Evolutionary conservation across 345 rosid genomes (phyloP), one percentile per base, ranked within the genome.

Genomic region (Erodium maritimum): DNA sequence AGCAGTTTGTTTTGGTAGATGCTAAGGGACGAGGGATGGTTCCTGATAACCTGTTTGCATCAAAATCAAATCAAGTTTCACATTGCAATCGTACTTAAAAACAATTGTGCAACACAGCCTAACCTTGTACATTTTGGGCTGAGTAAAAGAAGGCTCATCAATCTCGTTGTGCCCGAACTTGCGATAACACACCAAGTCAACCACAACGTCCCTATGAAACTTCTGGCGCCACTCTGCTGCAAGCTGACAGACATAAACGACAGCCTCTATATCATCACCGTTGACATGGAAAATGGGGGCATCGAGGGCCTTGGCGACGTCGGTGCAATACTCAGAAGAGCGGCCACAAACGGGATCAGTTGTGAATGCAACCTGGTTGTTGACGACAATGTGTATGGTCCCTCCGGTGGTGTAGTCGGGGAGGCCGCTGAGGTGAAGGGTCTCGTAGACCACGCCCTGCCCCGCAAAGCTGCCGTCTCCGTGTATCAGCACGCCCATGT

Each of bases 381-480:
- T 29, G 37, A 29, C 37, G 37, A 29, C 37, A 29, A 29, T 29
- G 37, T 29, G 37, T 6, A 29, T 29, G 5, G 75, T 71, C 17
- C 75, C 75, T 37, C 75, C 75, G 56, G 75, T 67, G 2, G 65
- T 50, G 58, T 71, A 71, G 61, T 56, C 66, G 23, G 75, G 71
- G 64, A 71, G 61, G 11, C 71, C 75, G 56, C 71, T 71, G 52
- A 71, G 75, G 67, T 71, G 75, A 11, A 29, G 37, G 37, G 37
- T 29, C 37, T 29, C 37, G 37, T 29, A 29, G 37, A 29, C 37
- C 37, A 71, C 75, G 52, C 75, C 75, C 58, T 71, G 75, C 25
- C 75, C 75, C 37, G 75, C 75, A 54, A 71, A 71, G 54, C 75
- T 71, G 52, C 75, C 75, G 59, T 71, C 75, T 29, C 37, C 37